Conservation (phyloP, 352 stramenopile species). For the Pythium dissotocum region DNA sequence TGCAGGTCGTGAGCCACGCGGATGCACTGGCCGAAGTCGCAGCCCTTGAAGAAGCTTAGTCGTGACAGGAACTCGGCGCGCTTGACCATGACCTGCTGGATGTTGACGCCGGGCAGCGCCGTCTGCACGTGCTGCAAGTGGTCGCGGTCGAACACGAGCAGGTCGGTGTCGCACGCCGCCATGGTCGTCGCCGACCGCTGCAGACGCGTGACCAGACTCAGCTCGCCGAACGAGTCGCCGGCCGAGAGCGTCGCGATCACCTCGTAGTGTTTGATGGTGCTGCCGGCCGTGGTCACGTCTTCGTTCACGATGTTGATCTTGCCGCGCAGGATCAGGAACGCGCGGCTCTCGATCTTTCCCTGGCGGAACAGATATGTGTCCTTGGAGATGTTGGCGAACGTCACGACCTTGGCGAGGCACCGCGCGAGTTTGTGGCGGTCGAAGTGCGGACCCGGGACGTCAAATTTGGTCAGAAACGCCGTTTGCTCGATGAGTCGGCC, state of each 20-base stretch:
- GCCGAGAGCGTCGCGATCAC: constrained; percentile 66
- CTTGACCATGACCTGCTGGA: constrained; percentile 74
- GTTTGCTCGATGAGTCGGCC: constrained; percentile 57
- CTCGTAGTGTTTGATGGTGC: constrained; percentile 46
- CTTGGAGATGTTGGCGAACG: constrained; percentile 54
- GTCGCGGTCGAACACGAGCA: constrained; percentile 72
- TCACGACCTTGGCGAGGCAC: constrained; percentile 46
- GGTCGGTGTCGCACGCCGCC: constrained; percentile 58
- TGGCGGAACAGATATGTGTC: constrained; percentile 67
- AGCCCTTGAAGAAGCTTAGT: constrained; percentile 56
- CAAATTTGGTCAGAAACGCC: constrained; percentile 70
- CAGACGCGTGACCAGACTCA: constrained; percentile 71
- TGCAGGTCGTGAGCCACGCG: constrained; percentile 71
- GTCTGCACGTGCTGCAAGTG: constrained; percentile 43
- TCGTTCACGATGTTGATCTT: constrained; percentile 82
- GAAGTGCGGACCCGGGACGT: constrained; percentile 42
- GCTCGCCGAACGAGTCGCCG: constrained; percentile 71
- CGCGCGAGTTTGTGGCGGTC: constrained; percentile 55
- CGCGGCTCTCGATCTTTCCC: constrained; percentile 71
- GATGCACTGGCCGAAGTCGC: constrained; percentile 73
- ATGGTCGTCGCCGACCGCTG: constrained; percentile 68
- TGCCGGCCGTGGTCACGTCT: constrained; percentile 40
- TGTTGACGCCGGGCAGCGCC: constrained; percentile 50
- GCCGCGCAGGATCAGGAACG: constrained; percentile 77
- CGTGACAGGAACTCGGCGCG: constrained; percentile 63